phyloP scores from a whole-genome alignment of 2,329 filamentous ascomycete genomes.

The Aspergillus sp. region DNA sequence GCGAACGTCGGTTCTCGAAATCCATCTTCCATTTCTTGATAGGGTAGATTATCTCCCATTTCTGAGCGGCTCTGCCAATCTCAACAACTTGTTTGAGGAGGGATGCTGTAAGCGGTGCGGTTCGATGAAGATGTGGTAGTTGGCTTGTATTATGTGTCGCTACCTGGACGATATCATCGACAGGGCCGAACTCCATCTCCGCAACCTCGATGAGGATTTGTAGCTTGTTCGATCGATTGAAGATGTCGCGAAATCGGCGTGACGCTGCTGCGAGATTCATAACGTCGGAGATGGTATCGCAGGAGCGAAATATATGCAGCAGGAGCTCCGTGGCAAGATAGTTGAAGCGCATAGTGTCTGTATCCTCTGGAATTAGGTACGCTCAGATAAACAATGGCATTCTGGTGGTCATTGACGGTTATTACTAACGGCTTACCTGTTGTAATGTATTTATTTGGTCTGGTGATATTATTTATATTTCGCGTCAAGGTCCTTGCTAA shows the following conservation, averaged over 20 bases:
- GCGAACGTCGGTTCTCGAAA: slow-evolving; percentile 55
- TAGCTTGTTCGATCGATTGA: slow-evolving; percentile 54
- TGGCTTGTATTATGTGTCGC: slow-evolving; percentile 62
- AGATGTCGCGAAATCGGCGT: slow-evolving; percentile 55
- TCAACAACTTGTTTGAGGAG: slow-evolving; percentile 57
- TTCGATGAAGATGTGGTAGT: slow-evolving; percentile 54
- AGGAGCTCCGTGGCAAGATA: slow-evolving; percentile 59
- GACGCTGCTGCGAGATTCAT: slow-evolving; percentile 56
- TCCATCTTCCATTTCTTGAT: slow-evolving; percentile 63
- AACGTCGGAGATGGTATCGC: slow-evolving; percentile 53
- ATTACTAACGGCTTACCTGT: background rate
- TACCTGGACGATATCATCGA: slow-evolving; percentile 59
- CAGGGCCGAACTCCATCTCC: slow-evolving; percentile 58
- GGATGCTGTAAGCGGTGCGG: slow-evolving; percentile 54
- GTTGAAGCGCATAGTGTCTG: slow-evolving; percentile 52
- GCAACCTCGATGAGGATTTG: slow-evolving; percentile 54
- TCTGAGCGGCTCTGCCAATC: slow-evolving; percentile 55
- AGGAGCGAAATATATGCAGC: slow-evolving; percentile 56
- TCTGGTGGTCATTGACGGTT: background rate
- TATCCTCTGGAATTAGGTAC: background rate
- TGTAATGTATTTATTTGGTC: background rate
- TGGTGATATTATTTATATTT: background rate
- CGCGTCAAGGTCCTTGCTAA: background rate
- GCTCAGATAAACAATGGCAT: background rate
- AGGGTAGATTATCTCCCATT: slow-evolving; percentile 62